Evolutionary conservation across 73 alveolate genomes (phyloP).

Genomic region (Paramecium pentaurelia): DNA sequence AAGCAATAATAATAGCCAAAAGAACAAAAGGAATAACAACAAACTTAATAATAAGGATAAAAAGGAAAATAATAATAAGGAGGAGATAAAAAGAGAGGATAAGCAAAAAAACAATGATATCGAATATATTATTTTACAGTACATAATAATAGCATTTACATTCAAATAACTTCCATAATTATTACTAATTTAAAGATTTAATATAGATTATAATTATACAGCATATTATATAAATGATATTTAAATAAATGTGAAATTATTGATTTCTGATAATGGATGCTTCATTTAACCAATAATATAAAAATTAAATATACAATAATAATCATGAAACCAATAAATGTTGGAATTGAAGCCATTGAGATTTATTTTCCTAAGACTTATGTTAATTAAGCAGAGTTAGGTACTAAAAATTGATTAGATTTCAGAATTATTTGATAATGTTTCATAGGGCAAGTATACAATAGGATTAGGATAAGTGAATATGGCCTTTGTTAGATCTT

Average conservation of each 20-base stretch:
- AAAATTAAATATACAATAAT: background rate
- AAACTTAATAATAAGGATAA: background rate
- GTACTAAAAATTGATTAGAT: slow-evolving; percentile 1
- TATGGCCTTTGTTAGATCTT: slow-evolving; percentile 90
- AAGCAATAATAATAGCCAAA: slow-evolving; percentile 11
- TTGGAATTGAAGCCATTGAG: slow-evolving; percentile 90
- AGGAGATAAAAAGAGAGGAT: background rate
- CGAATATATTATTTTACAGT: slow-evolving; percentile 3
- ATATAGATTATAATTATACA: background rate
- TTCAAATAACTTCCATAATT: background rate
- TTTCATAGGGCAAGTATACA: slow-evolving; percentile 94
- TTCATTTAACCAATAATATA: background rate
- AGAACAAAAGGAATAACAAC: background rate
- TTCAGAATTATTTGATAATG: slow-evolving; percentile 84
- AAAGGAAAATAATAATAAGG: background rate
- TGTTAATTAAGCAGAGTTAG: slow-evolving; percentile 87
- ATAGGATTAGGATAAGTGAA: slow-evolving; percentile 93
- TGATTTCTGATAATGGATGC: background rate
- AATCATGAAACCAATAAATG: slow-evolving; percentile 41
- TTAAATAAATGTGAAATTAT: background rate
- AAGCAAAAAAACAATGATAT: background rate
- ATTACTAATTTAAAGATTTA: background rate
- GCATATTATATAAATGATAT: background rate
- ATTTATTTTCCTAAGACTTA: slow-evolving; percentile 94
- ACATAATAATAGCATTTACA: background rate